A percentile compares a stretch with the other conserved stretches of the same genome.
Conservation (phyloP, 352 stramenopile species). For the Globisporangium recalcitrans region DNA sequence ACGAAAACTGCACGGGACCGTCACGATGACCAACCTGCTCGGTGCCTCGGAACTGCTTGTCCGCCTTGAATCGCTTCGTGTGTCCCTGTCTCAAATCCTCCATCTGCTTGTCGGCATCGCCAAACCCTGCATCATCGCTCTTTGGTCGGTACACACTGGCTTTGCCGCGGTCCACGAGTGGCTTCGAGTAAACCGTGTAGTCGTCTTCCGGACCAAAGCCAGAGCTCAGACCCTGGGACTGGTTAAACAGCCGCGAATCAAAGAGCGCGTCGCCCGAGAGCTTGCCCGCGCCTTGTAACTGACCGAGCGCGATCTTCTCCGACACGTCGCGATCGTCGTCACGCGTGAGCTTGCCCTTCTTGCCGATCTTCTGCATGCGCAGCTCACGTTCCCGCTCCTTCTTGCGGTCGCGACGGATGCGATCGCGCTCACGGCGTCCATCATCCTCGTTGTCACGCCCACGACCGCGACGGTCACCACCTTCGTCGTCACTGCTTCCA, state of each 20-base stretch:
- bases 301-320: constrained; percentile 98
- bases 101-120: constrained; percentile 86
- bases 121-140: constrained; percentile 76
- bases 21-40: constrained; percentile 61
- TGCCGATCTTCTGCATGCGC: constrained; percentile 93
- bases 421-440: constrained; percentile 46
- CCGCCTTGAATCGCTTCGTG: constrained; percentile 84
- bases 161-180: constrained; percentile 91
- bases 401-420: constrained; percentile 90
- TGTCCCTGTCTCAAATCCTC: constrained; percentile 86
- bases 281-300: constrained; percentile 87
- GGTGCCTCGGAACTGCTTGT: constrained; percentile 86
- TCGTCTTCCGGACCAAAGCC: constrained; percentile 97
- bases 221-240: constrained; percentile 92
- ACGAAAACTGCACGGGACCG: constrained; percentile 86
- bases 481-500: constrained; percentile 14
- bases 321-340: constrained; percentile 96
- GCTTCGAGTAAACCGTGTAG: constrained; percentile 98
- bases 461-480: constrained; percentile 31
- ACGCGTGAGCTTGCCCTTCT: constrained; percentile 87
- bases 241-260: constrained; percentile 97
- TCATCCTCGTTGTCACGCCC: constrained; percentile 55
- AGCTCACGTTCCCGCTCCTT: constrained; percentile 94
- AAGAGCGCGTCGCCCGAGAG: constrained; percentile 89
- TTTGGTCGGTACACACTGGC: constrained; percentile 89